Conservation (phyloP, 2,329 filamentous ascomycete species). For the Alternaria gaisen region DNA sequence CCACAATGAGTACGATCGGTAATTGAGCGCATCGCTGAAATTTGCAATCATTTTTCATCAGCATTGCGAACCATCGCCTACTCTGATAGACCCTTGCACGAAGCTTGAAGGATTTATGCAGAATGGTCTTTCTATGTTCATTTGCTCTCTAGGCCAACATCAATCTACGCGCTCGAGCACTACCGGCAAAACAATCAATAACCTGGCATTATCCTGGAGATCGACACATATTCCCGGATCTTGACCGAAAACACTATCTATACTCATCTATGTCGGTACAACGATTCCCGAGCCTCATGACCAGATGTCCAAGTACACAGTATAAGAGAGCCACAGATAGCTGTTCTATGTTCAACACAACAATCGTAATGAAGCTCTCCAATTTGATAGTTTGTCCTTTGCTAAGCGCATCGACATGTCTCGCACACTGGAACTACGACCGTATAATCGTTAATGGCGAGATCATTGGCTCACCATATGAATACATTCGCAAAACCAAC, state of each 20-base stretch:
- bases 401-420: slow-evolving; percentile 8
- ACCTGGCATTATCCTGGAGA: neutral
- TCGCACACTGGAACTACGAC: slow-evolving; percentile 40
- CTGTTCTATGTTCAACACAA: neutral
- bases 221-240: neutral
- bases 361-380: slow-evolving; percentile 4
- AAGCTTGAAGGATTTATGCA: neutral
- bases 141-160: neutral
- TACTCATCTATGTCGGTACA: neutral
- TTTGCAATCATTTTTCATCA: neutral
- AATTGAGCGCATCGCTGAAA: slow-evolving; percentile 1
- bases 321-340: neutral
- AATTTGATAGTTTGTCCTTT: slow-evolving; percentile 1
- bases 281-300: neutral
- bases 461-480: slow-evolving; percentile 33
- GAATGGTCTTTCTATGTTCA: neutral
- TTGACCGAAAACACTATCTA: neutral
- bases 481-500: slow-evolving; percentile 35
- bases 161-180: neutral
- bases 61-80: neutral
- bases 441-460: slow-evolving; percentile 39
- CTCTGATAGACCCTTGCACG: neutral
- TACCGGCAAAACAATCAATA: neutral
- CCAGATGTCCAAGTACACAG: neutral
- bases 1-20: neutral